phyloP scores from a whole-genome alignment of 306 rosid genomes.

The Vigna trinervia region DNA sequence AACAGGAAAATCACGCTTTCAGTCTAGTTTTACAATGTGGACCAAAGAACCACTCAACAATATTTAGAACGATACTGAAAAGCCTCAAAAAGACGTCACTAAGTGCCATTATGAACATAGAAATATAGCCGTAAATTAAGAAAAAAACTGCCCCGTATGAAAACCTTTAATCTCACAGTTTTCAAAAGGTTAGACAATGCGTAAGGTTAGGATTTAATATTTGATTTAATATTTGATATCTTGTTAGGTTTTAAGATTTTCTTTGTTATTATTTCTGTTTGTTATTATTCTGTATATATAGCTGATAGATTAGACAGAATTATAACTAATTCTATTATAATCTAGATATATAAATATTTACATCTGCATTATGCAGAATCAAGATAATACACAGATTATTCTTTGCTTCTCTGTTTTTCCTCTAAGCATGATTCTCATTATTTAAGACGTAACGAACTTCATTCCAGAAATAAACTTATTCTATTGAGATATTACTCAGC shows the following conservation, averaged over 20 bases:
- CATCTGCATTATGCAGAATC: no score
- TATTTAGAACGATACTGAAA: conserved; percentile 26
- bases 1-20: conserved; percentile 25
- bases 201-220: no score
- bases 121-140: neutral
- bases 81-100: conserved; percentile 33
- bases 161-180: neutral
- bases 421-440: no score
- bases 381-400: no score
- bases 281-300: no score
- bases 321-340: no score
- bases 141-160: neutral
- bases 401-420: no score
- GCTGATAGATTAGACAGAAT: no score
- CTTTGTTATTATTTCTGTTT: no score
- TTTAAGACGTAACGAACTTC: neutral
- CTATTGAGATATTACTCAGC: neutral
- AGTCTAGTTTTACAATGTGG: conserved; percentile 7
- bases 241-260: no score
- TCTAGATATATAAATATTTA: no score
- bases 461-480: conserved; percentile 12
- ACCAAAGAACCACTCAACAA: conserved; percentile 19
- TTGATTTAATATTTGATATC: no score
- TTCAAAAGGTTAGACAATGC: conserved; percentile 17
- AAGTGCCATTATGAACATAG: conserved; percentile 21